Evolutionary conservation across 495 filamentous ascomycete species (phyloP), one percentile per base, ranked within the genome.

Genomic region (Entonaema liquescens): DNA sequence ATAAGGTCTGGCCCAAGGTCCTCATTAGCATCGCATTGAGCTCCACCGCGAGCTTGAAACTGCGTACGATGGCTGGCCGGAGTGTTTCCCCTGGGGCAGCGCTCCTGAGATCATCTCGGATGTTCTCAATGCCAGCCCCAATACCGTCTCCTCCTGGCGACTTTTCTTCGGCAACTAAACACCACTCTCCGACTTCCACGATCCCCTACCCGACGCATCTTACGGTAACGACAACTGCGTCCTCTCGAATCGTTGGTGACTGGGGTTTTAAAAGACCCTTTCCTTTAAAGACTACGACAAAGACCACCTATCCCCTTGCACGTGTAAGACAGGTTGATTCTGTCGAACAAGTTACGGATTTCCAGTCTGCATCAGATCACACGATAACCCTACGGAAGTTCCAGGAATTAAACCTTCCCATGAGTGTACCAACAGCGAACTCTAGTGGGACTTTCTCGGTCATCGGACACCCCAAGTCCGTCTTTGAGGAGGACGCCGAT

Each of bases 251-350:
- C 21, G 85, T 86, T 69, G 95, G 95, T 21, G 95, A 98, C 75
- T 99, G 95, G 96, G 95, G 95, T 25, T 82, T 98, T 69, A 99
- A 99, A 80, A 84, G 96, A 38, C 84, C 92, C 8, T 81, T 98
- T 0, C 95, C 95, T 2, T 78, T 89, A 8, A 88, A 88, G 74
- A 88, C 90, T 6, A 97, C 92, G 1, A 89, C 87, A 0, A 89
- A 86, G 63, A 88, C 91, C 8, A 87, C 86, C 2, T 89, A 86
- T 31, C 91, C 94, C 1, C 83, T 90, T 21, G 84, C 97, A 38
- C 85, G 91, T 36, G 82, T 98, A 61, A 83, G 79, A 62, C 85
- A 89, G 33, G 83, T 96, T 60, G 95, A 99, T 82, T 94, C 93
- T 6, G 87, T 89, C 65, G 94, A 98, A 80, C 92, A 97, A 76